A percentile compares a stretch with the other conserved stretches of the same genome.
phyloP scores from a whole-genome alignment of 345 rosid genomes.

The Cochlearia excelsa region DNA sequence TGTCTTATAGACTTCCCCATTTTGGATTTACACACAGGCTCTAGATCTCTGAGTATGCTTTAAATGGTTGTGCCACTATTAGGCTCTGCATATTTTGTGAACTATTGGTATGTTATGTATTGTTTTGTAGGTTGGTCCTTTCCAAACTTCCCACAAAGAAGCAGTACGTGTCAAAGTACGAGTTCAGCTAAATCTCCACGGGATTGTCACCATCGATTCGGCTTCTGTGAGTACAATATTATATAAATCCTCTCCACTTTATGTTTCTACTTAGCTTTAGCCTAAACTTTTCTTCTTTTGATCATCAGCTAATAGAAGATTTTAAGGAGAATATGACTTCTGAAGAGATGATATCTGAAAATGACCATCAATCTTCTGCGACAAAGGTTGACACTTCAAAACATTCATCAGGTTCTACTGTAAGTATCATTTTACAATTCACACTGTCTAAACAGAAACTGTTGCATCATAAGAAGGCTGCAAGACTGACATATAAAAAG shows the following conservation, averaged over 20 bases:
- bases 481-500: constrained; percentile 1
- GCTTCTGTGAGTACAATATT: constrained; percentile 48
- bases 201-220: constrained; percentile 55
- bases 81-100: constrained; percentile 1
- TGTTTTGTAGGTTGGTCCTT: constrained; percentile 66
- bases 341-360: constrained; percentile 38
- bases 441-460: constrained; percentile 1
- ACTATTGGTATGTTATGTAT: constrained; percentile 15
- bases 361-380: constrained; percentile 37
- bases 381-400: constrained; percentile 24
- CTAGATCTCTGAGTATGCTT: constrained; percentile 2
- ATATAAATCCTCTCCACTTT: constrained; percentile 11
- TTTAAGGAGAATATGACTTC: constrained; percentile 35
- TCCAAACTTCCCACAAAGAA: constrained; percentile 45
- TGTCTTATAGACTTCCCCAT: constrained; percentile 14
- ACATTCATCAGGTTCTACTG: constrained; percentile 31
- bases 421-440: constrained; percentile 38
- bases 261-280: constrained; percentile 2
- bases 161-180: constrained; percentile 61
- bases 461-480: constrained; percentile 2
- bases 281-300: constrained; percentile 19
- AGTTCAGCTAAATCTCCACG: constrained; percentile 65
- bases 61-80: constrained; percentile 10
- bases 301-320: constrained; percentile 49
- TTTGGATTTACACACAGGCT: constrained; percentile 3